Evolutionary conservation across 139 green algal species (phyloP), one percentile per base, ranked within the genome.

Genomic region (Raphidocelis subcapitata): DNA sequence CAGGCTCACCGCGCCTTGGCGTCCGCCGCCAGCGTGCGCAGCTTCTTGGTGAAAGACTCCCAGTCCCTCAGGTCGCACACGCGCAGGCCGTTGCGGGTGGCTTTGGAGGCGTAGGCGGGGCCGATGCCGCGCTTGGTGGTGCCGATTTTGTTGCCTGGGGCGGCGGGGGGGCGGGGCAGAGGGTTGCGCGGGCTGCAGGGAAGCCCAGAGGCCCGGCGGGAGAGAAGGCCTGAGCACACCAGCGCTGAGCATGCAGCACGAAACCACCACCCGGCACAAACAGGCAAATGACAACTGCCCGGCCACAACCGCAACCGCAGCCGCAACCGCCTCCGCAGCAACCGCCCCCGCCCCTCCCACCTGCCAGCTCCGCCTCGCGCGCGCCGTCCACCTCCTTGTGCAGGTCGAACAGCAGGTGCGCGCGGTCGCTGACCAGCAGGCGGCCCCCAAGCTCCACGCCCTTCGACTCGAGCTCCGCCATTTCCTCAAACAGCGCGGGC

Each of bases 61-160:
- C 55, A 41, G 61, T 84, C 70, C 16, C 54, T 46, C 26, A 99
- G 84, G 81, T 99, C 96, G 37, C 89, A 88, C 33, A 99, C 92
- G 10, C 96, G 87, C 49, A 99, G 32, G 23, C 96, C 96, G 76
- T 98, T 98, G 67, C 96, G 88, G 1, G 86, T 98, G 67, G 93
- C 90, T 79, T 99, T 99, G 72, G 82, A 92, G 54, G 93, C 84
- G 81, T 99, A 99, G 15, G 91, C 93, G 18, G 95, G 96, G 29
- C 96, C 96, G 76, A 99, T 99, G 78, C 96, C 96, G 55, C 96
- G 89, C 82, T 97, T 97, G 32, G 96, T 99, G 47, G 96, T 99
- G 62, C 96, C 96, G 44, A 99, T 99, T 80, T 94, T 92, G 69
- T 91, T 91, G 60, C 89, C 84, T 73, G 79, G 62, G 41, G 41